Conservation (phyloP, 2,329 filamentous ascomycete species). For the Diaporthe batatas region DNA sequence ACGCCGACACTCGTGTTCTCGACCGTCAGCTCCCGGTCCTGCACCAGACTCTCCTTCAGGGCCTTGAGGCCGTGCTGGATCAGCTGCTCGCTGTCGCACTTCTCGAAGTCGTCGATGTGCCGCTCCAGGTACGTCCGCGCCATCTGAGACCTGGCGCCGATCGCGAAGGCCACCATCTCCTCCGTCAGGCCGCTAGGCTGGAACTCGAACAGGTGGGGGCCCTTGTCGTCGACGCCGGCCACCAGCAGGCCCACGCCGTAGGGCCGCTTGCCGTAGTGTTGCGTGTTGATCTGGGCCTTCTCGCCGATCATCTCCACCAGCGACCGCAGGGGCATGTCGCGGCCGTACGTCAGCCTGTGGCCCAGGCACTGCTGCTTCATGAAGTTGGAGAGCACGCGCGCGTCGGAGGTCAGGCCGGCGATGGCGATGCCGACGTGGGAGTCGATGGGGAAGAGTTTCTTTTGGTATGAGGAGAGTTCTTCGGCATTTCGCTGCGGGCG, state of each 20-base stretch:
- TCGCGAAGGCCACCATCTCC: slow-evolving; percentile 96
- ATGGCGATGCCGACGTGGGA: slow-evolving; percentile 96
- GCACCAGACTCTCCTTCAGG: slow-evolving; percentile 93
- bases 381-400: slow-evolving; percentile 99
- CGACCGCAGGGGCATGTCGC: slow-evolving; percentile 88
- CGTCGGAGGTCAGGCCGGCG: slow-evolving; percentile 95
- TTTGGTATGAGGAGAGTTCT: slow-evolving; percentile 99
- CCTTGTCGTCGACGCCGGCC: slow-evolving; percentile 92
- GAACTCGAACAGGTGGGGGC: slow-evolving; percentile 98
- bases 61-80: slow-evolving; percentile 91
- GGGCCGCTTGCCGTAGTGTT: slow-evolving; percentile 95
- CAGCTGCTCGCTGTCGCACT: slow-evolving; percentile 83
- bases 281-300: slow-evolving; percentile 97
- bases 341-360: slow-evolving; percentile 95
- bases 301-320: slow-evolving; percentile 94
- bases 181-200: slow-evolving; percentile 96
- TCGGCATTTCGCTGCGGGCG: slow-evolving; percentile 88
- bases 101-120: slow-evolving; percentile 86
- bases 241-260: slow-evolving; percentile 96
- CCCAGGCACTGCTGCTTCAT: slow-evolving; percentile 99
- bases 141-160: slow-evolving; percentile 97
- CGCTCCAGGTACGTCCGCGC: slow-evolving; percentile 96
- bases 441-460: slow-evolving; percentile 98
- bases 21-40: slow-evolving; percentile 97
- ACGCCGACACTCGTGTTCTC: slow-evolving; percentile 96